Conservation (phyloP, 2,329 filamentous ascomycete species). For the Neofusicoccum parvum region DNA sequence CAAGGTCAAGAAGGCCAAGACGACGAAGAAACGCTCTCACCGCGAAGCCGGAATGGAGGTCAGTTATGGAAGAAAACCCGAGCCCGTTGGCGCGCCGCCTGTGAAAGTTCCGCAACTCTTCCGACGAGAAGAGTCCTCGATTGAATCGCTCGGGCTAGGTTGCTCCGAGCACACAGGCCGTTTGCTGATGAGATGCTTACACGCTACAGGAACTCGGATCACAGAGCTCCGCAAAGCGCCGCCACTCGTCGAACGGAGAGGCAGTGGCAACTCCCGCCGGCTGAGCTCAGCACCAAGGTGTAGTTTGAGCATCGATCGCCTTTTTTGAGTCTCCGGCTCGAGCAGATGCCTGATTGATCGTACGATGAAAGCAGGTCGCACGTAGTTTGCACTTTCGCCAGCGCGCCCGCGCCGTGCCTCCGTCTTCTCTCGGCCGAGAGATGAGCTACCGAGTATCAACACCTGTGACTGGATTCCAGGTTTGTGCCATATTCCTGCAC, state of each 20-base stretch:
- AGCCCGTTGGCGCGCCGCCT: background rate
- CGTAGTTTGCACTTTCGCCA: slow-evolving; percentile 5
- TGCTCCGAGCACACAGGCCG: slow-evolving; percentile 12
- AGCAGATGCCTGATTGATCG: slow-evolving; percentile 21
- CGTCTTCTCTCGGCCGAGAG: background rate
- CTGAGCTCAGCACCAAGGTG: slow-evolving; percentile 22
- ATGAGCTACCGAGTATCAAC: background rate
- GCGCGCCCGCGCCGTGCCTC: background rate
- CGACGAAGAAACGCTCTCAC: slow-evolving; percentile 29
- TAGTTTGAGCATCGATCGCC: slow-evolving; percentile 16
- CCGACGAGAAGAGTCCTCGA: slow-evolving; percentile 8
- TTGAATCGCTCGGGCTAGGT: slow-evolving; percentile 20
- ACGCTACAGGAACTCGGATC: slow-evolving; percentile 5
- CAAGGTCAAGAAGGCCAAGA: slow-evolving; percentile 44
- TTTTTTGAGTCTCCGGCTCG: background rate
- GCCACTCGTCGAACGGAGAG: slow-evolving; percentile 18
- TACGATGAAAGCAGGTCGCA: slow-evolving; percentile 12
- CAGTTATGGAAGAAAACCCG: slow-evolving; percentile 17
- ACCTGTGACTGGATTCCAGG: slow-evolving; percentile 1
- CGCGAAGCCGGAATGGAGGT: slow-evolving; percentile 21
- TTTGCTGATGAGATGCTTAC: slow-evolving; percentile 7
- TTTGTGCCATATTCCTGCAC: slow-evolving; percentile 9
- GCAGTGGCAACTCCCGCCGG: slow-evolving; percentile 12
- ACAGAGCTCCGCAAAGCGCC: slow-evolving; percentile 16
- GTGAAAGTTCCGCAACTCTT: slow-evolving; percentile 8